Base-by-base conservation (phyloP, 441 rosid genomes). In the Melastoma candidum region DNA sequence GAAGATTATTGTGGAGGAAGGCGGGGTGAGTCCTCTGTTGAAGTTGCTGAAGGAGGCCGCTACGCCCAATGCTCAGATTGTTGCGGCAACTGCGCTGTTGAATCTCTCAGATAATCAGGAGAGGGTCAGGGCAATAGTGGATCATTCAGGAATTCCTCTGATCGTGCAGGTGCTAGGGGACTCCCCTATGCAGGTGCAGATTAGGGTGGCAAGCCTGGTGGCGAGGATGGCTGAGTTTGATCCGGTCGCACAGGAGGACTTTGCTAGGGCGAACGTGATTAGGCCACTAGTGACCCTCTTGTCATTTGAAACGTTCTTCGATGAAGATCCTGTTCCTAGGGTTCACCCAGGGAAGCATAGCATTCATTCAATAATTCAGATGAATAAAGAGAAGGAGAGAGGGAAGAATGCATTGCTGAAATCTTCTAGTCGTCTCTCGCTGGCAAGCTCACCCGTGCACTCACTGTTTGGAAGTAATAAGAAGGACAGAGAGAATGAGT, bases 1-100 rank as follows among this genome's bases (percentile, higher is more conserved):
- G 68, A 75, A 80, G 64, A 79, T 82, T 6, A 74, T 78, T 7
- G 82, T 82, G 1, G 84, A 82, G 49, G 89, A 82, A 78, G 82
- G 81, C 13, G 85, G 89, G 51, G 59, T 82, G 11, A 53, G 80
- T 44, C 80, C 89, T 1, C 51, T 82, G 65, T 48, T 82, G 2
- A 82, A 59, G 64, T 71, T 82, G 0, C 56, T 82, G 12, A 82
- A 82, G 46, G 89, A 79, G 54, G 56, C 59, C 46, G 59, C 76
- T 10, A 71, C 77, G 0, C 53, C 72, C 2, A 85, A 79, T 12
- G 83, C 77, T 3, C 89, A 79, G 63, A 69, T 79, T 29, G 73
- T 83, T 1, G 89, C 82, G 11, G 71, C 79, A 25, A 67, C 67
- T 0, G 74, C 76, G 2, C 74, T 82, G 44, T 32, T 32, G 6